Base-by-base conservation (phyloP, 257 asterid genomes). In the Marsdenia floribunda region DNA sequence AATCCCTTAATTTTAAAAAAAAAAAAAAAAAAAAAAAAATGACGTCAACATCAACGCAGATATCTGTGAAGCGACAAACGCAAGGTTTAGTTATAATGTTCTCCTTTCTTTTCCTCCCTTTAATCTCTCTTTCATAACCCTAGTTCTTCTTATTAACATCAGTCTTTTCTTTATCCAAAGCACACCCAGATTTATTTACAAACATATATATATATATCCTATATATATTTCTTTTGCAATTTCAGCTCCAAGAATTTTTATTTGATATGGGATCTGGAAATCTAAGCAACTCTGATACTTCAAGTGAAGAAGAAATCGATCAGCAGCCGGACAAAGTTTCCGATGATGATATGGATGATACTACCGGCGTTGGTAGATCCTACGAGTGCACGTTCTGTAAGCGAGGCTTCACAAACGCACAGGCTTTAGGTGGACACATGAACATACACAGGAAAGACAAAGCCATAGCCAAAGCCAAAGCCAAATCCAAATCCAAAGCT, bases 341-440 rank as follows among this genome's bases (percentile, higher is more conserved):
- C 70, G 91, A 87, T 5, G 88, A 87, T 60, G 52, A 68, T 44
- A 7, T 6, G 1, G 49, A 44, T 8, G 49, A 1, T 44, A 44
- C 49, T 0, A 11, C 82, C 2, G 93, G 92, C 0, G 26, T 77
- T 0, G 93, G 95, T 10, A 76, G 93, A 57, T 85, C 91, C 0
- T 93, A 91, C 53, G 96, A 89, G 83, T 93, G 98, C 81, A 76
- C 81, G 65, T 90, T 83, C 60, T 93, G 98, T 78, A 93, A 89
- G 70, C 81, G 95, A 33, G 97, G 97, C 0, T 93, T 93, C 75
- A 93, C 97, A 0, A 93, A 90, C 76, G 98, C 96, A 3, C 97
- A 93, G 53, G 97, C 98, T 24, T 80, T 93, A 15, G 98, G 98
- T 0, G 98, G 98, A 0, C 98, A 93, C 74, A 91, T 93, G 98